A percentile compares a stretch with the other conserved stretches of the same genome.
Conservation (phyloP, 2,329 filamentous ascomycete genomes). For the Plenodomus lindquistii region DNA sequence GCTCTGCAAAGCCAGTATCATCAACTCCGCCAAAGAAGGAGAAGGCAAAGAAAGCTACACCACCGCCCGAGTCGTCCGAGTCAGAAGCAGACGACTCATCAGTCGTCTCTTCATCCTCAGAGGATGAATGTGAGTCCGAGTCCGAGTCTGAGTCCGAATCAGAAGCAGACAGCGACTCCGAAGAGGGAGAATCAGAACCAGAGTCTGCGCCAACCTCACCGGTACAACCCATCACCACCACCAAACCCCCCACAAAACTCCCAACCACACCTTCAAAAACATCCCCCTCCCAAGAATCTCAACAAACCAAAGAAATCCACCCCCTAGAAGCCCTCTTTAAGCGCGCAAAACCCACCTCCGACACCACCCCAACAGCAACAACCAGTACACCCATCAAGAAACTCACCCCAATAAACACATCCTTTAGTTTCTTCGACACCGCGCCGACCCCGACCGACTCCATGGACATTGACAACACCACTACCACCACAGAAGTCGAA, state of each 20-base stretch:
- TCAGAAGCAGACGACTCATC: conserved; percentile 38
- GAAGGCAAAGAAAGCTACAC: conserved; percentile 26
- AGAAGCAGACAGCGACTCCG: conserved; percentile 11
- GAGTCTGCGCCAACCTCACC: conserved; percentile 18
- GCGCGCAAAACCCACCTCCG: conserved; percentile 55
- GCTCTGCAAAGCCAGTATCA: conserved; percentile 18
- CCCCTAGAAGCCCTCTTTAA: conserved; percentile 95
- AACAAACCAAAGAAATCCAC: conserved; percentile 60
- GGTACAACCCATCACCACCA: conserved; percentile 11
- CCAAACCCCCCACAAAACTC: conserved; percentile 13
- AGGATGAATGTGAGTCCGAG: conserved; percentile 28
- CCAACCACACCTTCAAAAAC: conserved; percentile 4
- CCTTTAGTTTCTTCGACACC: conserved; percentile 76
- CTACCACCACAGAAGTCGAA: neutral
- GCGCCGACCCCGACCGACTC: conserved; percentile 48
- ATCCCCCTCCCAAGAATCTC: conserved; percentile 15
- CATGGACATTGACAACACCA: conserved; percentile 45
- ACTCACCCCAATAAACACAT: conserved; percentile 54
- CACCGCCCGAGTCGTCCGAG: conserved; percentile 29
- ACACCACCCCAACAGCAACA: conserved; percentile 9
- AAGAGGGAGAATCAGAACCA: conserved; percentile 14
- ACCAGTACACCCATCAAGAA: conserved; percentile 41
- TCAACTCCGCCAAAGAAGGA: conserved; percentile 19
- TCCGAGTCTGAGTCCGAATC: conserved; percentile 14
- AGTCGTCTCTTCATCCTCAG: conserved; percentile 43